Percentiles rank a stretch among this genome's conserved stretches.
Evolutionary conservation across 495 filamentous ascomycete genomes (phyloP).

Genomic region (Annulohypoxylon bovei): DNA sequence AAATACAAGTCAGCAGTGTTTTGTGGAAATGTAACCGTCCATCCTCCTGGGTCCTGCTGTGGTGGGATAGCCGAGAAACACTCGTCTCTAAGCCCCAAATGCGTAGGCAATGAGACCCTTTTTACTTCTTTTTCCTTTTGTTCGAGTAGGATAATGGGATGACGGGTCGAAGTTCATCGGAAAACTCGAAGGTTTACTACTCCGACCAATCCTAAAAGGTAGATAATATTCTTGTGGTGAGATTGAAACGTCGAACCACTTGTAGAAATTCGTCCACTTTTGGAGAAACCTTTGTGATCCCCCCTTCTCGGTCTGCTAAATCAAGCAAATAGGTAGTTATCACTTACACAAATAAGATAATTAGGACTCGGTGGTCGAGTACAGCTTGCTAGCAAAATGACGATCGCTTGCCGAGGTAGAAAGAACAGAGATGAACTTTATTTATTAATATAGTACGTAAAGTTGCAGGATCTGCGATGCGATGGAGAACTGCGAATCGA

Average conservation of each 20-base stretch:
- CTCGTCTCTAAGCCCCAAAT: constrained; percentile 33
- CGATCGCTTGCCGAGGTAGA: constrained; percentile 24
- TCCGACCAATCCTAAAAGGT: constrained; percentile 10
- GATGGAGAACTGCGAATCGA: constrained; percentile 37
- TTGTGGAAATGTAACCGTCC: constrained; percentile 45
- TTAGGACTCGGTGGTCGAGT: constrained; percentile 9
- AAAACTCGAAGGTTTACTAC: constrained; percentile 12
- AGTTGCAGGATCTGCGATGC: constrained; percentile 30
- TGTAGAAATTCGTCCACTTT: constrained; percentile 11
- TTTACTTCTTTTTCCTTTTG: neutral
- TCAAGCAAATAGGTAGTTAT: constrained; percentile 19
- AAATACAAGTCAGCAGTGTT: constrained; percentile 46
- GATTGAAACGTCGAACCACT: constrained; percentile 21
- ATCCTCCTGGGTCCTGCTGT: constrained; percentile 28
- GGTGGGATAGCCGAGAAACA: constrained; percentile 32
- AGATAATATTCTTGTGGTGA: neutral
- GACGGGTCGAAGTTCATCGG: constrained; percentile 17
- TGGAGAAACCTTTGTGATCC: neutral
- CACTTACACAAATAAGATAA: constrained; percentile 34
- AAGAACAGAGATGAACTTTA: constrained; percentile 32
- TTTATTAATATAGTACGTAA: constrained; percentile 45
- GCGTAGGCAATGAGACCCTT: constrained; percentile 4
- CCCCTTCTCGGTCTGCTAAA: constrained; percentile 6
- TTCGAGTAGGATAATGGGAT: constrained; percentile 14
- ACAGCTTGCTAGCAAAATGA: constrained; percentile 16